These are phyloP conservation scores for Lactarius indigo DNA, from an alignment of 768 basidiomycete genomes.

Conservation along the genomic window DNA sequence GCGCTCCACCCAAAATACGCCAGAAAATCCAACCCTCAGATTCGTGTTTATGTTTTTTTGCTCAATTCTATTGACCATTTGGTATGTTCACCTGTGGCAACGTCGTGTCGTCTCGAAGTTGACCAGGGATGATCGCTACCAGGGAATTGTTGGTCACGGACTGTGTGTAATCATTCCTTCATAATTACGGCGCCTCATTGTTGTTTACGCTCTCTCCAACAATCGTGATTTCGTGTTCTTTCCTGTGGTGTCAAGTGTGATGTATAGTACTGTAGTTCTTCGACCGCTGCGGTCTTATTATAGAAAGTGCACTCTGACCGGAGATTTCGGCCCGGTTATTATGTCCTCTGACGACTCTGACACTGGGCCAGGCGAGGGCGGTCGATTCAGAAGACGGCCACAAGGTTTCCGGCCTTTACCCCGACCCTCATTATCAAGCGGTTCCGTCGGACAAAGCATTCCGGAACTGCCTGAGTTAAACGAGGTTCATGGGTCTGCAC, in stretches of 20 bases:
- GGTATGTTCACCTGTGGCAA: background rate
- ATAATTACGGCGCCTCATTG: background rate
- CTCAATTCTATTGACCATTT: constrained; percentile 25
- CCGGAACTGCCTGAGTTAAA: background rate
- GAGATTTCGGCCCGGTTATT: background rate
- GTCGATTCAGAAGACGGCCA: constrained; percentile 5
- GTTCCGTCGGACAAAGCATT: background rate
- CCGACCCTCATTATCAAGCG: background rate
- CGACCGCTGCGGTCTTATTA: background rate
- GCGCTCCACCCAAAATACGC: background rate
- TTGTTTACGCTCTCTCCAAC: background rate
- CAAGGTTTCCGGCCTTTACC: background rate
- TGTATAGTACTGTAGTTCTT: background rate
- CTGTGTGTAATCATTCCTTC: background rate
- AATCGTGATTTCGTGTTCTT: background rate
- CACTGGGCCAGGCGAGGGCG: background rate
- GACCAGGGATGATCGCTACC: background rate
- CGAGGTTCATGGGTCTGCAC: background rate
- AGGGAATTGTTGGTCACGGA: background rate
- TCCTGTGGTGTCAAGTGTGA: background rate
- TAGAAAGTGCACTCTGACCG: background rate
- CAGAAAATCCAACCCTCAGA: background rate
- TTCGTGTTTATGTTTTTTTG: constrained; percentile 15
- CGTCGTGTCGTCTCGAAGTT: background rate
- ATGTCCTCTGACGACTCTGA: constrained; percentile 14